Base-by-base conservation (phyloP, 495 filamentous ascomycete genomes). In the Terfezia boudieri region DNA sequence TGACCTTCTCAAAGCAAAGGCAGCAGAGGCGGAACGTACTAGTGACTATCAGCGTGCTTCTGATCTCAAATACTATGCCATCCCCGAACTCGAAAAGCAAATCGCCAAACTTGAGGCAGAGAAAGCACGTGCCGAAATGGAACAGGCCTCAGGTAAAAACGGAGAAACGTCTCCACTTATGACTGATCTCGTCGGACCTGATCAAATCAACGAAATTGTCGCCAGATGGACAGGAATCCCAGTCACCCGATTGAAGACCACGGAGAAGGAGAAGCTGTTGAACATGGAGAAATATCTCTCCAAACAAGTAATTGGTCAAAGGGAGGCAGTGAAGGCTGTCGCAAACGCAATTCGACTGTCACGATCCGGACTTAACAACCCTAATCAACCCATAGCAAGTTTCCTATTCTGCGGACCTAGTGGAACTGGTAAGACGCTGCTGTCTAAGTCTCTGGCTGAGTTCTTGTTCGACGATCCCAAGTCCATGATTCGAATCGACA, bases 191-290 rank as follows among this genome's bases (percentile, higher is more conserved):
- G 90, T 98, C 53, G 92, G 92, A 11, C 86, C 90, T 4, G 90
- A 98, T 54, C 89, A 98, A 65, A 98, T 98, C 75, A 96, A 98
- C 68, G 90, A 98, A 65, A 96, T 96, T 54, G 90, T 98, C 36
- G 83, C 81, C 37, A 77, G 85, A 23, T 94, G 86, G 86, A 96
- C 92, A 9, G 90, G 90, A 58, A 98, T 98, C 60, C 90, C 90
- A 4, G 85, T 98, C 51, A 95, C 84, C 4, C 74, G 89, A 49
- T 78, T 98, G 17, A 88, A 81, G 73, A 94, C 90, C 0, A 82
- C 88, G 8, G 90, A 98, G 70, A 95, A 94, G 69, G 90, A 98
- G 61, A 96, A 95, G 71, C 73, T 98, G 7, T 72, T 98, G 41
- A 74, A 88, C 59, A 96, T 98, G 90, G 90, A 98, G 72, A 80